Conservation (phyloP, 2,329 filamentous ascomycete species). For the Botrytis fragariae region DNA sequence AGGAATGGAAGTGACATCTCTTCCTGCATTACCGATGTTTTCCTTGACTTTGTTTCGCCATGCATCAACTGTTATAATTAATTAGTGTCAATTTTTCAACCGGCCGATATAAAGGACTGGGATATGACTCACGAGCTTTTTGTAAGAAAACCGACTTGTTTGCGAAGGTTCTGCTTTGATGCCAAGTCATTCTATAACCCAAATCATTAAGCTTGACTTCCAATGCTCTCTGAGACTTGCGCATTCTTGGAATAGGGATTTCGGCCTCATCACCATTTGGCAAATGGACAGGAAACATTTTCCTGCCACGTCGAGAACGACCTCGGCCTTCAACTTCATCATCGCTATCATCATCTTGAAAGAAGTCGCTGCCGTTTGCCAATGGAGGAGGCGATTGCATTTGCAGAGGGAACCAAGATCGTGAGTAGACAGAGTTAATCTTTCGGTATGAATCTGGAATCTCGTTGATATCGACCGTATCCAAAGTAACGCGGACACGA, state of each 20-base stretch:
- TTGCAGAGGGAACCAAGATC: conserved; percentile 88
- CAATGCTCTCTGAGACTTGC: conserved; percentile 66
- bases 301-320: conserved; percentile 42
- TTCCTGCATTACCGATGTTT: conserved; percentile 74
- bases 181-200: conserved; percentile 94
- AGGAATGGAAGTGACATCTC: conserved; percentile 69
- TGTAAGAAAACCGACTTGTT: conserved; percentile 85
- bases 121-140: conserved; percentile 71
- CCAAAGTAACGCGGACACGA: conserved; percentile 87
- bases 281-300: conserved; percentile 61
- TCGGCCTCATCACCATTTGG: conserved; percentile 70
- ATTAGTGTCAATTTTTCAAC: conserved; percentile 6
- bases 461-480: conserved; percentile 89
- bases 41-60: conserved; percentile 89
- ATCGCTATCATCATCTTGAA: conserved; percentile 65
- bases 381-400: conserved; percentile 84
- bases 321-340: conserved; percentile 44
- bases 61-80: conserved; percentile 69
- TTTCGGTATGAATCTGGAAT: conserved; percentile 95
- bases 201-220: conserved; percentile 92
- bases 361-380: conserved; percentile 71
- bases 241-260: conserved; percentile 72
- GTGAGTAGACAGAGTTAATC: conserved; percentile 83
- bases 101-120: not conserved
- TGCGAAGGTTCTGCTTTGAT: conserved; percentile 88